These are phyloP conservation scores for Malassezia globosa DNA, from an alignment of 1,284 basidiomycete species.

Conservation along the genomic window DNA sequence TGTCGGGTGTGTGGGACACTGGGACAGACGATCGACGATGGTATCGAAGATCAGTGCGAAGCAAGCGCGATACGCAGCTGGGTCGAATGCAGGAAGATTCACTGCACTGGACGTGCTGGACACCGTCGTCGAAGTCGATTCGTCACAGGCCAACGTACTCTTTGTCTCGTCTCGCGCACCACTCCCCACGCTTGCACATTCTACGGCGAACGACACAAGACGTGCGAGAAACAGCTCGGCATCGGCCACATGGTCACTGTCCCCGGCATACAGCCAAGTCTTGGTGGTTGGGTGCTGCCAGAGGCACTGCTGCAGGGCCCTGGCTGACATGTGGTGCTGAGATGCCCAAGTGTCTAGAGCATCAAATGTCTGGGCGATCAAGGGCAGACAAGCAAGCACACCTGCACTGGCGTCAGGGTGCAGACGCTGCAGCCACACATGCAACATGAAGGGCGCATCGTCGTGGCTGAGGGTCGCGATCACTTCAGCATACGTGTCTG, in stretches of 20 bases:
- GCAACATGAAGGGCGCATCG: not conserved
- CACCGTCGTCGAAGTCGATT: no score
- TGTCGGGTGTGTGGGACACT: not conserved
- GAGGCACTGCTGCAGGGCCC: not conserved
- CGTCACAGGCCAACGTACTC: no score
- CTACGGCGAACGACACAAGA: not conserved
- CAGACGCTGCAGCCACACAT: constrained; percentile 8
- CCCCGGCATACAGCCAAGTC: constrained; percentile 6
- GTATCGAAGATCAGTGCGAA: constrained; percentile 10
- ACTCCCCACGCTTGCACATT: no score
- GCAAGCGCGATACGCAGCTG: not conserved
- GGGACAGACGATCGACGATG: not conserved
- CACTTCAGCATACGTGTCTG: not conserved
- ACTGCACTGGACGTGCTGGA: no score
- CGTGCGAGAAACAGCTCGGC: not conserved
- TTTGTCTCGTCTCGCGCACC: no score
- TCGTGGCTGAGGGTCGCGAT: not conserved
- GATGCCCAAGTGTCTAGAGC: constrained; percentile 4
- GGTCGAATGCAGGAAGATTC: not conserved
- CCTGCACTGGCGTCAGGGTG: not conserved
- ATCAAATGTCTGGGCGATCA: not conserved
- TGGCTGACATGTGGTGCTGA: not conserved
- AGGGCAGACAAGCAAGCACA: not conserved
- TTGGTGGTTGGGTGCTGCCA: not conserved
- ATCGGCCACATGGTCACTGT: not conserved